These are phyloP conservation scores for Apophysomyces trapeziformis DNA, from an alignment of 371 early-diverging fungal species.

Conservation along the genomic window DNA sequence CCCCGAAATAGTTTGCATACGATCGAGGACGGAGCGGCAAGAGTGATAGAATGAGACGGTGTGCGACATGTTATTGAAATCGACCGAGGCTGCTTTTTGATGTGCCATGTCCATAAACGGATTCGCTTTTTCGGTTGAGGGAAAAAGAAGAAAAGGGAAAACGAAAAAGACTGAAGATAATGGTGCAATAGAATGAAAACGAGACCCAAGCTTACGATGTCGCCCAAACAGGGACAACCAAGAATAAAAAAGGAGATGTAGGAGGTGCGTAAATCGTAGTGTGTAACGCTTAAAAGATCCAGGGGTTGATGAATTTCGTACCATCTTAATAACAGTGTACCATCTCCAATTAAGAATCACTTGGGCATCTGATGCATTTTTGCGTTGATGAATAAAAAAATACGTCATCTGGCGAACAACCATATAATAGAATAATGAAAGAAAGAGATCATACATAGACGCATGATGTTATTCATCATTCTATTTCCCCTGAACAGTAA, in stretches of 20 bases:
- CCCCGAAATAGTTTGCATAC: conserved; percentile 60
- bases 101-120: conserved; percentile 1
- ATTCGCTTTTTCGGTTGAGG: neutral
- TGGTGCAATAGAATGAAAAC: neutral
- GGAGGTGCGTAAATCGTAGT: neutral
- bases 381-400: neutral
- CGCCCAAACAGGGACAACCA: conserved; percentile 11
- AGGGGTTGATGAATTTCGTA: conserved; percentile 1
- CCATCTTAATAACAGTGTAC: neutral
- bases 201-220: conserved; percentile 5
- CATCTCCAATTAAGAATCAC: too few species aligned
- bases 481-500: conserved; percentile 4
- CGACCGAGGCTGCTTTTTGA: neutral
- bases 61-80: conserved; percentile 6
- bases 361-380: neutral
- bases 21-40: conserved; percentile 61
- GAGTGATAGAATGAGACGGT: conserved; percentile 65
- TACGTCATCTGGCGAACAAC: neutral
- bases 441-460: neutral
- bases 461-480: neutral
- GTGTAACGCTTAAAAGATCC: conserved; percentile 7
- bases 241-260: conserved; percentile 7
- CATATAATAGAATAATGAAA: neutral
- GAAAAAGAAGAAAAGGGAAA: neutral
- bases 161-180: neutral